Evolutionary conservation across 139 green algal species (phyloP).

Genomic region (Ettlia oleoabundans): DNA sequence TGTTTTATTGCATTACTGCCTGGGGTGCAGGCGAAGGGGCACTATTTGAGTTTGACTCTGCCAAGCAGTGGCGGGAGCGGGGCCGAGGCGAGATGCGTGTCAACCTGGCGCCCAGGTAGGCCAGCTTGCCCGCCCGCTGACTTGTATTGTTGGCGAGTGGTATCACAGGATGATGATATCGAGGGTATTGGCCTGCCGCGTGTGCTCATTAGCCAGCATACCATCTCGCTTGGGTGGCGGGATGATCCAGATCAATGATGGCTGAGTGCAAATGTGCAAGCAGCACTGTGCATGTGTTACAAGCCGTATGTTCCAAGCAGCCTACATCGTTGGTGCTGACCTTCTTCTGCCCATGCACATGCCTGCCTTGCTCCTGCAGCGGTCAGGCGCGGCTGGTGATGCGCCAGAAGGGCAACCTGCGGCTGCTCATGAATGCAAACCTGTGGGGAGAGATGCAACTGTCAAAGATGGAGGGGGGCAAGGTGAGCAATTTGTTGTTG

Average conservation of each 20-base stretch:
- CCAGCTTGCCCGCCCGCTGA: too few species aligned
- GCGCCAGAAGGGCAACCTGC: conserved; percentile 84
- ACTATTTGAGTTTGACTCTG: conserved; percentile 85
- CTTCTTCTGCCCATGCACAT: too few species aligned
- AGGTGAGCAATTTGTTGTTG: conserved; percentile 29
- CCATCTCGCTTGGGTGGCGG: too few species aligned
- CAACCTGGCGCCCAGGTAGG: conserved; percentile 57
- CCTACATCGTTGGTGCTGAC: too few species aligned
- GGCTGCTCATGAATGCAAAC: conserved; percentile 91
- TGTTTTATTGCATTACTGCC: not conserved
- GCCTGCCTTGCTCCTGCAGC: conserved; percentile 15
- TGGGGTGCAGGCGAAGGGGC: conserved; percentile 61
- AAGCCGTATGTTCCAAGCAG: too few species aligned
- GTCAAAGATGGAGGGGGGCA: conserved; percentile 82
- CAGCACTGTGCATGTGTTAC: too few species aligned
- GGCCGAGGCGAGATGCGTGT: conserved; percentile 87
- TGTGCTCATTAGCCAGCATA: too few species aligned
- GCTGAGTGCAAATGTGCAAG: too few species aligned
- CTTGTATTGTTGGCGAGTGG: not conserved
- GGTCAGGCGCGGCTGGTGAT: conserved; percentile 85
- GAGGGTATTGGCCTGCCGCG: not conserved
- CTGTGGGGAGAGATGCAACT: conserved; percentile 81
- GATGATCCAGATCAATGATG: too few species aligned
- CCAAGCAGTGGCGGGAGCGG: conserved; percentile 82
- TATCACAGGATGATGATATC: not conserved